These are phyloP conservation scores for Clitoria ternatea DNA, from an alignment of 306 rosid genomes.

Conservation along the genomic window DNA sequence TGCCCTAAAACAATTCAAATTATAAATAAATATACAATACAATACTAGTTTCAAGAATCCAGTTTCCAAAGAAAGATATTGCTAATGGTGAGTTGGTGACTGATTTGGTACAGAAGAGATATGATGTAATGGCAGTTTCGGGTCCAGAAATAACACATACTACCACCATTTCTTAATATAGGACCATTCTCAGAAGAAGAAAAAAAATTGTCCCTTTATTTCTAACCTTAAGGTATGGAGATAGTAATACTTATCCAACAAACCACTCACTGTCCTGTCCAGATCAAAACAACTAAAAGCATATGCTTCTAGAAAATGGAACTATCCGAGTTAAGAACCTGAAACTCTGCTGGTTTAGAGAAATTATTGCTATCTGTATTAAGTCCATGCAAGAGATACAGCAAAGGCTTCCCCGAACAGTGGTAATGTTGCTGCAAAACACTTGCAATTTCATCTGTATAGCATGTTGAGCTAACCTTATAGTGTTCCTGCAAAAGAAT, in stretches of 20 bases:
- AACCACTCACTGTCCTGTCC: neutral
- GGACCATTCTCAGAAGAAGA: too few relatives aligned
- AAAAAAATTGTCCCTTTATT: too few relatives aligned
- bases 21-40: neutral
- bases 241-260: too few relatives aligned
- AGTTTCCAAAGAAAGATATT: neutral
- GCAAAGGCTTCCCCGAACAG: slow-evolving; percentile 52
- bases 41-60: neutral
- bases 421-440: slow-evolving; percentile 50
- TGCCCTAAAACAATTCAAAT: slow-evolving; percentile 43
- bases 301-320: neutral
- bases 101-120: neutral
- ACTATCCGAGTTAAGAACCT: slow-evolving; percentile 44
- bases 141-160: slow-evolving; percentile 6
- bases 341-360: slow-evolving; percentile 68
- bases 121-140: neutral
- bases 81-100: neutral
- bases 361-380: slow-evolving; percentile 73
- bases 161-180: too few relatives aligned
- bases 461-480: slow-evolving; percentile 43
- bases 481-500: slow-evolving; percentile 65
- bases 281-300: neutral
- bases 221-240: too few relatives aligned
- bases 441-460: slow-evolving; percentile 47
- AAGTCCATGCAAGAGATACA: slow-evolving; percentile 79